These are phyloP conservation scores for Aegilops sharonensis DNA, from an alignment of 176 grass and related monocot species.

Conservation along the genomic window DNA sequence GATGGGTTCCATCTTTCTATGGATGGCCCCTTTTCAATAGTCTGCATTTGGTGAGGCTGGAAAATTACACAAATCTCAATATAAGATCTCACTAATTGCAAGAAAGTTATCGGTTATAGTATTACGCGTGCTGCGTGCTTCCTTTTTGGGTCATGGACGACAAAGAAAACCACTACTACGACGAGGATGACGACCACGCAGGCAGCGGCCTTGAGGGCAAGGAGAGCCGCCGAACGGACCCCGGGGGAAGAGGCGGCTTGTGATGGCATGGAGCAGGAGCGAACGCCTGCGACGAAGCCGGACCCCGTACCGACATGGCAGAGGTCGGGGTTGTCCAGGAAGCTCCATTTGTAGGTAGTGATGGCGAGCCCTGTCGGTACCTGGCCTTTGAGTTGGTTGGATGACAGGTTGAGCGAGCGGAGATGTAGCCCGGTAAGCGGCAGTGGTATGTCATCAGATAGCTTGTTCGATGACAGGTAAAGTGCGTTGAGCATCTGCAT, in stretches of 20 bases:
- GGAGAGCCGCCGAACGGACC: constrained; percentile 39
- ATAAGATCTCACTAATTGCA: too few relatives aligned
- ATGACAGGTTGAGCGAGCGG: constrained; percentile 66
- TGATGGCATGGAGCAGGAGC: constrained; percentile 21
- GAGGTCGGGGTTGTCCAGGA: constrained; percentile 68
- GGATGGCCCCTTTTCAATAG: too few relatives aligned
- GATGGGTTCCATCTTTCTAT: too few relatives aligned
- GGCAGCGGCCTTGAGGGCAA: constrained; percentile 50
- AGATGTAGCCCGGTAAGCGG: constrained; percentile 34
- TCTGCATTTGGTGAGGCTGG: too few relatives aligned
- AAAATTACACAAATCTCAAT: too few relatives aligned
- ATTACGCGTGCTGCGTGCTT: neutral
- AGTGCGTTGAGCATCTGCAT: constrained; percentile 48
- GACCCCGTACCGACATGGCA: constrained; percentile 30
- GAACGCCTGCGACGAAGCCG: constrained; percentile 37
- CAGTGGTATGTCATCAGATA: constrained; percentile 61
- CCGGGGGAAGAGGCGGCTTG: neutral
- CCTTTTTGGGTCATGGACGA: constrained; percentile 40
- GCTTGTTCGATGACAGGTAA: constrained; percentile 66
- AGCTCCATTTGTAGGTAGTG: constrained; percentile 49
- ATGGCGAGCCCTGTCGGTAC: constrained; percentile 44
- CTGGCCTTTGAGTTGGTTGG: constrained; percentile 62
- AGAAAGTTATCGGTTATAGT: too few relatives aligned
- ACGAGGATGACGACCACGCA: constrained; percentile 36
- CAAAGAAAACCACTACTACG: constrained; percentile 23